Base-by-base conservation (phyloP, 2,329 filamentous ascomycete genomes). In the Ascochyta rabiei region DNA sequence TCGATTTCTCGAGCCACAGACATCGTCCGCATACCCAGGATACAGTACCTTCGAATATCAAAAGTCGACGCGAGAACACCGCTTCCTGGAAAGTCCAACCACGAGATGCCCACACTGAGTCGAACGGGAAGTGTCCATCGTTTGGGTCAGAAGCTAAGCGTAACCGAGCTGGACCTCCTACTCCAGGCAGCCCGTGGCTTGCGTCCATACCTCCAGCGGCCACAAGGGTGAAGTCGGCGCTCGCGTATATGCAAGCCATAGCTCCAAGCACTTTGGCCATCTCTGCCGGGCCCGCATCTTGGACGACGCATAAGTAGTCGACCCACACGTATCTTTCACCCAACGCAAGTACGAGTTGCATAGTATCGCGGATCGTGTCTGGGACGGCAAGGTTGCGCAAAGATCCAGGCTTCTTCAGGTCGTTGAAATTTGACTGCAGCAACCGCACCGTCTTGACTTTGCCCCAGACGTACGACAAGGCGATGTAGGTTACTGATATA, bases 11-110 rank as follows among this genome's bases (percentile, higher is more conserved):
- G 13, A 38, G 31, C 16, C n/a, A 31, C 31, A 44, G 6, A 7
- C 8, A 21, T 16, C 16, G 24, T 1, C 46, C 46, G 18, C 48
- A 51, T 21, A 51, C 13, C 48, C 48, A 53, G 7, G 26, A 38
- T 15, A 41, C 37, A 13, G 12, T 15, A 4, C n/a, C 34, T 18
- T 19, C 37, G 82, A 84, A 0, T 86, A 86, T 0, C 86, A 87
- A 38, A 89, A 81, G 0, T 2, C 49, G 84, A 80, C 33, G 82
- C 80, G 3, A 80, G 48, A 51, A 51, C 4, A 45, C 24, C 4
- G 23, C 35, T 23, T 51, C 40, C 3, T 51, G 48, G 24, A 44
- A 51, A 2, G 48, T 45, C 40, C 40, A 51, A 5, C 40, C 48
- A 18, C 48, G 30, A 6, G 13, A 8, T 4, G 23, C 23, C 40